These are phyloP conservation scores for Claviceps pazoutovae DNA, from an alignment of 2,329 filamentous ascomycete genomes.

Conservation along the genomic window DNA sequence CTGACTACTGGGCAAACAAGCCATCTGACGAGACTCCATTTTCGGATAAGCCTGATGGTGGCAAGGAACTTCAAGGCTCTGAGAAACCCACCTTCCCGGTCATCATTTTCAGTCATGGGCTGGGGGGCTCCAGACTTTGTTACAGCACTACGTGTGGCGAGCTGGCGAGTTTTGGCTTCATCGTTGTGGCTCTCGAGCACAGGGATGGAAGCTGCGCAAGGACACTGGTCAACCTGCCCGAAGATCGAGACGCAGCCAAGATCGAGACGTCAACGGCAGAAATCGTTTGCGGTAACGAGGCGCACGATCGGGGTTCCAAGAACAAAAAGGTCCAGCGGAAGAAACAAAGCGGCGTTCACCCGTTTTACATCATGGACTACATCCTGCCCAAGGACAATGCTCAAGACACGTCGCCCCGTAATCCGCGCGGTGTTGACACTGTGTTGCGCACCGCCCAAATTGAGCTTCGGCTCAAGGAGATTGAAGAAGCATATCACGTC, in stretches of 20 bases:
- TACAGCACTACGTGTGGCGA: conserved; percentile 52
- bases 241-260: conserved; percentile 20
- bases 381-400: conserved; percentile 46
- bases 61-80: conserved; percentile 14
- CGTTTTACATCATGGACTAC: conserved; percentile 42
- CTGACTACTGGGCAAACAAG: conserved; percentile 37
- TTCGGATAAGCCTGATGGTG: conserved; percentile 10
- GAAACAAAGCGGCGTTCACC: conserved; percentile 15
- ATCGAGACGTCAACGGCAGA: conserved; percentile 16
- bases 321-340: conserved; percentile 16
- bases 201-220: conserved; percentile 49
- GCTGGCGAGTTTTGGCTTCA: conserved; percentile 51
- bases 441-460: conserved; percentile 48
- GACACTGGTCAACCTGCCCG: conserved; percentile 43
- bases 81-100: conserved; percentile 40
- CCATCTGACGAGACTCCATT: conserved; percentile 21
- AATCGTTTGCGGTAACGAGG: conserved; percentile 9
- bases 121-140: conserved; percentile 48
- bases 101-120: conserved; percentile 52
- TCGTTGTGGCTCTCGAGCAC: conserved; percentile 52
- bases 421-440: conserved; percentile 44
- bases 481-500: conserved; percentile 47
- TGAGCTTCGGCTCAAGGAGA: conserved; percentile 47
- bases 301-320: conserved; percentile 12
- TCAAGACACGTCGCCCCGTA: conserved; percentile 36